These are phyloP conservation scores for Carnegiea gigantea DNA, from an alignment of 179 eudicot genomes.

Conservation along the genomic window DNA sequence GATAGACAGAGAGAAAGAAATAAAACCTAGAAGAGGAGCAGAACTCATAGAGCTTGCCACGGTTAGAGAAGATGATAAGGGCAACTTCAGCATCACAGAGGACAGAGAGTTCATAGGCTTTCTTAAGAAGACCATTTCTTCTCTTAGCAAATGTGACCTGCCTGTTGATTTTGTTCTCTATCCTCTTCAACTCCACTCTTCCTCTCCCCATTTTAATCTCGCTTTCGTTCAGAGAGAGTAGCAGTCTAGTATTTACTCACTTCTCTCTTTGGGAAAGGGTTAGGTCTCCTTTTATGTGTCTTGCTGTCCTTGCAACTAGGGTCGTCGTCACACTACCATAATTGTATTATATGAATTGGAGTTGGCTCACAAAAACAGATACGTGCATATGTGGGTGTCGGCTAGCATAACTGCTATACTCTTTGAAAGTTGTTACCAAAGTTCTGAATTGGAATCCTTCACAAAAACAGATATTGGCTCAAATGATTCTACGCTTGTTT, in stretches of 20 bases:
- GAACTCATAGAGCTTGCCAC: constrained; percentile 58
- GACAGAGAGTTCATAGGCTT: constrained; percentile 60
- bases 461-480: too few relatives aligned
- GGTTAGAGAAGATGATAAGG: constrained; percentile 52
- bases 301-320: constrained; percentile 25
- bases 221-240: not conserved
- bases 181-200: constrained; percentile 60
- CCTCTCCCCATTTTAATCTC: constrained; percentile 51
- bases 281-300: constrained; percentile 37
- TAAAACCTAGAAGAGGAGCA: constrained; percentile 47
- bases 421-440: too few relatives aligned
- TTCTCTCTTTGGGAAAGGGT: constrained; percentile 22
- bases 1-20: too few relatives aligned
- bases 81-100: constrained; percentile 63
- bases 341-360: constrained; percentile 18
- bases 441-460: too few relatives aligned
- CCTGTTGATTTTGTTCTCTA: constrained; percentile 62
- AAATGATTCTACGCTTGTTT: too few relatives aligned
- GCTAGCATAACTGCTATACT: too few relatives aligned
- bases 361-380: constrained; percentile 19
- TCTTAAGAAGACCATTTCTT: constrained; percentile 58
- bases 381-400: not conserved
- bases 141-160: constrained; percentile 64
- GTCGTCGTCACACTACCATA: constrained; percentile 13
- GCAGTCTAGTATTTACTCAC: constrained; percentile 12